Evolutionary conservation across 768 basidiomycete species (phyloP), one percentile per base, ranked within the genome.

Genomic region (Roridomyces roridus): DNA sequence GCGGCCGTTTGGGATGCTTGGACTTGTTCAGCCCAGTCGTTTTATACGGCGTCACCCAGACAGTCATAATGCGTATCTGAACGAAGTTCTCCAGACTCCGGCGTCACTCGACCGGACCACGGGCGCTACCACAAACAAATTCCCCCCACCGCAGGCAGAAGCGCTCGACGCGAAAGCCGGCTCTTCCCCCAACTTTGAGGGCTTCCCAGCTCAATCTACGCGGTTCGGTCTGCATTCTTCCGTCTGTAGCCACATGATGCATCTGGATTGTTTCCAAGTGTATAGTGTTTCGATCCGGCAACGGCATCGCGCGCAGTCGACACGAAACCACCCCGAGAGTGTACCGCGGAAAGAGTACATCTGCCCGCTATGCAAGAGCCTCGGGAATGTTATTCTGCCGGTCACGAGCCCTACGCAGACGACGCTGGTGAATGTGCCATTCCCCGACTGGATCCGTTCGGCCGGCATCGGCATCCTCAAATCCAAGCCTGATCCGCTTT

Each of bases 211-310:
- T 0, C 79, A 82, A 35, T 85, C 85, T 58, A 90, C 89, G 2
- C 87, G 88, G 24, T 96, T 96, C 68, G 95, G 95, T 2, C 77
- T 98, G 12, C 82, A 95, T 67, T 76, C 88, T 10, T 94, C 95
- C 1, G 88, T 94, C 35, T 98, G 96, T 71, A 94, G 89, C 28
- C 97, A 98, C 68, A 86, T 96, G 81, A 98, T 99, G 95, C 97
- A 99, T 73, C 74, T 96, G 59, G 86, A 90, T 37, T 98, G 97
- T 73, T 96, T 98, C 78, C 88, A 89, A 45, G 88, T 89, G 2
- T 98, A 98, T 71, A 94, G 85, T 61, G 70, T 82, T 2, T 96
- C 95, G 17, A 88, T 98, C 49, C 84, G 92, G 41, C 88, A 91
- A 59, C 89, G 96, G 12, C 94, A 96, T 68, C 84, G 91, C 8